phyloP scores from a whole-genome alignment of 192 early-diverging fungal species.

The Geranomyces michiganensis region DNA sequence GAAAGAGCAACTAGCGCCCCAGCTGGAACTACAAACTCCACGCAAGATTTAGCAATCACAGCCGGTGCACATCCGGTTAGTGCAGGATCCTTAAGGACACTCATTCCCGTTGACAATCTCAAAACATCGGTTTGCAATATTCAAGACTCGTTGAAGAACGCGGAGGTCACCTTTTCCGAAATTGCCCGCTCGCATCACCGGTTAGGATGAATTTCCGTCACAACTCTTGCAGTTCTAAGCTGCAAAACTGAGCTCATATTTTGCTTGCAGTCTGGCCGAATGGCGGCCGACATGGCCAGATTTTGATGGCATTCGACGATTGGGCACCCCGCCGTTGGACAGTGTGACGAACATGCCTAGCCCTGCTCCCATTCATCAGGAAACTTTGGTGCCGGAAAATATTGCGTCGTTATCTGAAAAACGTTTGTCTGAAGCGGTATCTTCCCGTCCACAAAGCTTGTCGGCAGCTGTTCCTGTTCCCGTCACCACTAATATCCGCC shows the following conservation, averaged over 20 bases:
- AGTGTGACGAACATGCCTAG: no score
- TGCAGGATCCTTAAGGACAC: neutral
- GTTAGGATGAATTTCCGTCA: neutral
- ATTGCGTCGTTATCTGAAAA: neutral
- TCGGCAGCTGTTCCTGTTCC: no score
- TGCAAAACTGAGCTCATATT: no score
- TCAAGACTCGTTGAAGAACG: neutral
- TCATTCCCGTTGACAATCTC: neutral
- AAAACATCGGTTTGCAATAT: neutral
- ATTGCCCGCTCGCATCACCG: neutral
- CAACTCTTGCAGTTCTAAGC: neutral
- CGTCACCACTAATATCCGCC: neutral
- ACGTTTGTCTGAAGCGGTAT: neutral
- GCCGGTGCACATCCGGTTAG: no score
- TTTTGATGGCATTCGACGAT: neutral
- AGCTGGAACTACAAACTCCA: no score
- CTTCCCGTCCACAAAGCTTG: neutral
- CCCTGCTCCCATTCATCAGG: no score
- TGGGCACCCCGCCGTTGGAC: neutral
- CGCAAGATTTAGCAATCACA: no score
- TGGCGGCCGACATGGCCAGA: slow-evolving; percentile 1
- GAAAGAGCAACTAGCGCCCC: no score
- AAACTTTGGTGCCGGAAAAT: neutral
- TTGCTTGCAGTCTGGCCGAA: neutral
- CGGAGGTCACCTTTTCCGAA: neutral